A percentile compares a stretch with the other conserved stretches of the same genome.
Conservation (phyloP, 2,329 filamentous ascomycete species). For the Iodosphaeria phyllophila region DNA sequence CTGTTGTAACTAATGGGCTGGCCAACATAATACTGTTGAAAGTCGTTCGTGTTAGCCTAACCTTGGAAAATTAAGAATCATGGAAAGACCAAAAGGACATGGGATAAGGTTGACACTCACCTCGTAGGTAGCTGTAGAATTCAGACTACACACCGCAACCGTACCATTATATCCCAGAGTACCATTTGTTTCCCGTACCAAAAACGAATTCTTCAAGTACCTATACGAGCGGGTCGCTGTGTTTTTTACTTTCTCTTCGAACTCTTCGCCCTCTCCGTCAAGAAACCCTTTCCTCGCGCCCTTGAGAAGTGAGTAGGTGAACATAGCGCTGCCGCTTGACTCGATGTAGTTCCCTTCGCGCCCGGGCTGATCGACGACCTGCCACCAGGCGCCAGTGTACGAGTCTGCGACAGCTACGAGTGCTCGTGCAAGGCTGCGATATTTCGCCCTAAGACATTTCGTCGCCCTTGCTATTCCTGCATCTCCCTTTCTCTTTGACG, state of each 20-base stretch:
- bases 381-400: conserved; percentile 17
- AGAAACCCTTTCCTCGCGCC: conserved; percentile 16
- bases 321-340: conserved; percentile 13
- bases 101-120: conserved; percentile 6
- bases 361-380: conserved; percentile 13
- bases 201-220: conserved; percentile 10
- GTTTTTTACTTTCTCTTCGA: too few relatives aligned
- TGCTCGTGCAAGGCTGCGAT: conserved; percentile 7
- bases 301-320: conserved; percentile 17
- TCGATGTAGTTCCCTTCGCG: conserved; percentile 12
- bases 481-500: too few relatives aligned
- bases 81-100: background rate
- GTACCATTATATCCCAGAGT: conserved; percentile 17
- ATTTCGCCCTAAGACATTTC: conserved; percentile 7
- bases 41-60: conserved; percentile 4
- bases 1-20: conserved; percentile 18
- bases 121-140: conserved; percentile 19
- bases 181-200: conserved; percentile 9
- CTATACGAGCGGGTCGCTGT: conserved; percentile 6
- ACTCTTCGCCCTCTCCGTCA: conserved; percentile 1
- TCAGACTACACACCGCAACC: conserved; percentile 20
- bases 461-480: too few relatives aligned
- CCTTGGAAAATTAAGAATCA: background rate
- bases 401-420: conserved; percentile 9
- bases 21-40: conserved; percentile 16